Conservation (phyloP, 768 basidiomycete genomes). For the Hirschioporus abietinus region DNA sequence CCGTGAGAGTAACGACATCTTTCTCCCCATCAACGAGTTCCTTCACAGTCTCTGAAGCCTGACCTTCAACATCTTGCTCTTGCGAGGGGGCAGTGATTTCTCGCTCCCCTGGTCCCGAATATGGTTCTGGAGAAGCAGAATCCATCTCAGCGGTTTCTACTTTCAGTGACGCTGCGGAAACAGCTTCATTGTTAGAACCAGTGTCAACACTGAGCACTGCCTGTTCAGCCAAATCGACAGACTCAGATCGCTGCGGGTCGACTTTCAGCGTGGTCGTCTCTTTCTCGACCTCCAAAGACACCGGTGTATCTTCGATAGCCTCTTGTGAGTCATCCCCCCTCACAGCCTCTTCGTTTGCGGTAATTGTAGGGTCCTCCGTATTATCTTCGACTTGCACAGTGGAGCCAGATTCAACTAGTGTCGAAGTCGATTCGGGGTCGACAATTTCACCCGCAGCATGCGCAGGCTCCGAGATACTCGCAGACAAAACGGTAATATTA, state of each 20-base stretch:
- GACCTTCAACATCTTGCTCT: background rate
- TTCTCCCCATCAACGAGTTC: background rate
- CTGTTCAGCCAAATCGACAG: background rate
- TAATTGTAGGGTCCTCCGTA: background rate
- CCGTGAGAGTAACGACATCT: background rate
- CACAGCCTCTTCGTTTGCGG: background rate
- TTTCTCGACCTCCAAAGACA: background rate
- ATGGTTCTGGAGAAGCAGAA: background rate
- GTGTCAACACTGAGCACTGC: background rate
- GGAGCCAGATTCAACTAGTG: background rate
- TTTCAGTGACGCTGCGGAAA: background rate
- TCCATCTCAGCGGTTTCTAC: background rate
- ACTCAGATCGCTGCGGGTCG: background rate
- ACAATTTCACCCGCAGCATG: background rate
- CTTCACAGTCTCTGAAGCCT: background rate
- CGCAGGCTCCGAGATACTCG: background rate
- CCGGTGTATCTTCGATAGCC: background rate
- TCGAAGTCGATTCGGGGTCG: background rate
- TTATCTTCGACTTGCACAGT: background rate
- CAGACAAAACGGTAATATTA: background rate
- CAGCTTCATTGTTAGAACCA: background rate
- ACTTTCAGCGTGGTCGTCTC: background rate
- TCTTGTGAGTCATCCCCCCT: background rate
- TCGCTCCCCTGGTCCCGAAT: background rate
- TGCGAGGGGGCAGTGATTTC: background rate